phyloP scores from a whole-genome alignment of 2,329 filamentous ascomycete species.

The Xylaria polymorpha region DNA sequence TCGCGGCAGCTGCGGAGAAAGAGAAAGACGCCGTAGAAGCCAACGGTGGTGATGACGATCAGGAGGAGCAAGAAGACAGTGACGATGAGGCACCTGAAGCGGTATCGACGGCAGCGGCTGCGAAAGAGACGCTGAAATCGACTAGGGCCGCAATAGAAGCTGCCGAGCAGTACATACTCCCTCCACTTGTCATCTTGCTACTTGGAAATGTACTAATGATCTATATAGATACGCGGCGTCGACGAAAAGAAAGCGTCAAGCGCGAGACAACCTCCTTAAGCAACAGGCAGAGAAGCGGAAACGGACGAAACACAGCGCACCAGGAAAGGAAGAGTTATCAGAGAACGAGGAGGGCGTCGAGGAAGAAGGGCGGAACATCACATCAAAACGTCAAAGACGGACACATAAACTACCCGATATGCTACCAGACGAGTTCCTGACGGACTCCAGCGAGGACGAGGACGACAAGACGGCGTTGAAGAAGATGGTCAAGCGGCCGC shows the following conservation, averaged over 20 bases:
- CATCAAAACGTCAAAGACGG: conserved; percentile 47
- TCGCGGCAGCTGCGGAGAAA: conserved; percentile 44
- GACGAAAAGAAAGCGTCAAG: conserved; percentile 66
- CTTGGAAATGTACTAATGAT: conserved; percentile 20
- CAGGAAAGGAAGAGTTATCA: conserved; percentile 24
- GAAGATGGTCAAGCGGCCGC: conserved; percentile 48
- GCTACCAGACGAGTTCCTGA: conserved; percentile 65
- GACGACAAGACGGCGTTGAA: conserved; percentile 42
- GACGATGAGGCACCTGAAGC: conserved; percentile 69
- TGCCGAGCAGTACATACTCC: conserved; percentile 61
- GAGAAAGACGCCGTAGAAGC: conserved; percentile 25
- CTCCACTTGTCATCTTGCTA: conserved; percentile 6
- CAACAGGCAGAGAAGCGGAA: conserved; percentile 66
- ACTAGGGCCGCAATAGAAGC: conserved; percentile 61
- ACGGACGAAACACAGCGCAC: conserved; percentile 39
- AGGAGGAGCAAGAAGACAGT: conserved; percentile 54
- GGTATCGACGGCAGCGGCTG: conserved; percentile 64
- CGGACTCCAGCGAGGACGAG: conserved; percentile 57
- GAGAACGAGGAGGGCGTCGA: conserved; percentile 22
- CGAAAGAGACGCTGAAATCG: conserved; percentile 59
- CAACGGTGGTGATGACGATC: conserved; percentile 38
- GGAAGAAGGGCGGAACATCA: conserved; percentile 44
- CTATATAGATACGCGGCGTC: conserved; percentile 59
- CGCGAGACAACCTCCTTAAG: conserved; percentile 65
- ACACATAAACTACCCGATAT: conserved; percentile 57